Evolutionary conservation across 371 early-diverging fungal genomes (phyloP).

Genomic region (Rhizopus microsporus): DNA sequence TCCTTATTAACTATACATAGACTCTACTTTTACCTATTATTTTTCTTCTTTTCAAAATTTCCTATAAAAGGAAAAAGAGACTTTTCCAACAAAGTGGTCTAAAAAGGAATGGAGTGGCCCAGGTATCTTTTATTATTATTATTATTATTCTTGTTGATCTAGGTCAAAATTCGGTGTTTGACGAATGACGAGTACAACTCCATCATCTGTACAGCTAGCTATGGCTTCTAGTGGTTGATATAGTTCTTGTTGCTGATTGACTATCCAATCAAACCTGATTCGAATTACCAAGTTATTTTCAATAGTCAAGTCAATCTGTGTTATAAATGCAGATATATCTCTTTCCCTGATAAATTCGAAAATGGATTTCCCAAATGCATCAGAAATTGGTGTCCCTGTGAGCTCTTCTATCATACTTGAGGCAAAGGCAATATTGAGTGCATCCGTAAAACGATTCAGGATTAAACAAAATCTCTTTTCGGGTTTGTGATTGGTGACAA

Average conservation of each 20-base stretch:
- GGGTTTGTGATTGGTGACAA: not conserved
- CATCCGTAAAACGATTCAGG: constrained; percentile 33
- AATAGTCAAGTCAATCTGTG: constrained; percentile 29
- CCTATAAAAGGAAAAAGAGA: too few species aligned
- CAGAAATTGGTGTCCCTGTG: constrained; percentile 9
- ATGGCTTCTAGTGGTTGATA: constrained; percentile 26
- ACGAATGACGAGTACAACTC: constrained; percentile 6
- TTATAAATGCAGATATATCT: constrained; percentile 20
- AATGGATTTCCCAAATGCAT: constrained; percentile 27
- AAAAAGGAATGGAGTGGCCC: not conserved
- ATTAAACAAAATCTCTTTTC: constrained; percentile 32
- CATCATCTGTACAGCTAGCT: constrained; percentile 45
- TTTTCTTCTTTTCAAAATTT: too few species aligned
- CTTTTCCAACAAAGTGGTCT: too few species aligned
- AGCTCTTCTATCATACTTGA: constrained; percentile 19
- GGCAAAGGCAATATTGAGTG: constrained; percentile 24
- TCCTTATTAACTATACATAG: too few species aligned
- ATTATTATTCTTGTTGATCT: not conserved
- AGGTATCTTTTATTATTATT: not conserved
- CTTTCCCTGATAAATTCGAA: constrained; percentile 28
- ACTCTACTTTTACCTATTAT: too few species aligned
- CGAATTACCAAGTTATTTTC: constrained; percentile 24
- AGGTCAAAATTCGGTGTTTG: not conserved
- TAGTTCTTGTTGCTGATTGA: constrained; percentile 4
- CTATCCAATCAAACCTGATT: constrained; percentile 28